Percentiles rank a stretch among this genome's conserved stretches.
Evolutionary conservation across 305 asterid species (phyloP).

Genomic region (Fraxinus greggii): DNA sequence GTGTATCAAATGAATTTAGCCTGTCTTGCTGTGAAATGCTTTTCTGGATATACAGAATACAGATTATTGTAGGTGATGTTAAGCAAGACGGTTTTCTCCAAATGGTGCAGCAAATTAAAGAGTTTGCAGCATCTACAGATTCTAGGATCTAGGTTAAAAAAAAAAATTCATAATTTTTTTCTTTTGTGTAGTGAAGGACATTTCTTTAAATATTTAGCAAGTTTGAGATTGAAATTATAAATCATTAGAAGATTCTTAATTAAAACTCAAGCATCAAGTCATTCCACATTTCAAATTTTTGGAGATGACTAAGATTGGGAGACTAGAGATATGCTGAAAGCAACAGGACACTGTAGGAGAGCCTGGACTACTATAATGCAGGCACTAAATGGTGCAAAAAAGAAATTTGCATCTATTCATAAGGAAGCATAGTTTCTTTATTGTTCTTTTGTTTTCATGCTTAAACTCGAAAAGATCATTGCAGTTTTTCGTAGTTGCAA

Average conservation of each 20-base stretch:
- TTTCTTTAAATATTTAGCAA: neutral
- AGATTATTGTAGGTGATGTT: neutral
- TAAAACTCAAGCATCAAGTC: slow-evolving; percentile 2
- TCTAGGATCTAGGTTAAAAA: neutral
- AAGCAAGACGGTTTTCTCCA: neutral
- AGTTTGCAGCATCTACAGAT: neutral
- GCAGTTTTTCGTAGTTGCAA: neutral
- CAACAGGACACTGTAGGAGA: neutral
- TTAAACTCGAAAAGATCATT: slow-evolving; percentile 2
- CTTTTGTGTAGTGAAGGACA: neutral
- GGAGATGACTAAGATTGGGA: neutral
- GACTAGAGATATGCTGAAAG: neutral
- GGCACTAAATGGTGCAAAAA: neutral
- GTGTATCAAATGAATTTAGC: neutral
- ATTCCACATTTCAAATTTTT: neutral
- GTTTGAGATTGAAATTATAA: neutral
- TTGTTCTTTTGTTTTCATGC: slow-evolving; percentile 6
- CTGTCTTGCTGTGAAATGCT: neutral
- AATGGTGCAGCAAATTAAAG: neutral
- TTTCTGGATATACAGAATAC: neutral
- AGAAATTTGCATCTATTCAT: neutral
- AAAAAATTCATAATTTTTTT: neutral
- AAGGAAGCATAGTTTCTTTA: neutral
- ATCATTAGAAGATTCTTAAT: neutral
- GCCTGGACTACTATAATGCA: neutral